A percentile compares a stretch with the other conserved stretches of the same genome.
These are phyloP conservation scores for Echria macrotheca DNA, from an alignment of 495 filamentous ascomycete genomes.

Conservation along the genomic window DNA sequence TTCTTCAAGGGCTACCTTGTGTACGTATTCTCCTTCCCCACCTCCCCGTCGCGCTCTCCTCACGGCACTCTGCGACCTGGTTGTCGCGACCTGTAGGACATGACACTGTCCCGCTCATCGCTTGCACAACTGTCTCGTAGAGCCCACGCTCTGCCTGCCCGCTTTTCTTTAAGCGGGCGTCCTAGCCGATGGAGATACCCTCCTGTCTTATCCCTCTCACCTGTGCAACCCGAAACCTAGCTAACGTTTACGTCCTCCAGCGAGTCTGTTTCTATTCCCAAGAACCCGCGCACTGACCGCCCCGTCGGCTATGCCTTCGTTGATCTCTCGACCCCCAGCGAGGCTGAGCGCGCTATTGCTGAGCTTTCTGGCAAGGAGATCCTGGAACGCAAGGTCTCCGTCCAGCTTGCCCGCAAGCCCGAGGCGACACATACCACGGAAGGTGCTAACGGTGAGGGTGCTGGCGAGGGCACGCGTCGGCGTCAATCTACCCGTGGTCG, in stretches of 20 bases:
- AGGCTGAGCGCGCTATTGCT: constrained; percentile 89
- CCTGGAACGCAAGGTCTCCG: constrained; percentile 95
- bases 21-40: constrained; percentile 52
- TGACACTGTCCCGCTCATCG: background rate
- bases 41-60: constrained; percentile 3
- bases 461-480: constrained; percentile 72
- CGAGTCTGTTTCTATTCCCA: constrained; percentile 96
- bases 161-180: no score
- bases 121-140: background rate
- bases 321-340: constrained; percentile 85
- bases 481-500: constrained; percentile 65
- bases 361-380: constrained; percentile 96
- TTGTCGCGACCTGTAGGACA: background rate
- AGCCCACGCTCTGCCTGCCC: no score
- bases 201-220: no score
- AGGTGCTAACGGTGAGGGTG: constrained; percentile 58
- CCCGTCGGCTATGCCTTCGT: constrained; percentile 99
- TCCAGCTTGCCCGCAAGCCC: constrained; percentile 96
- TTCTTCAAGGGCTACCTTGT: constrained; percentile 98
- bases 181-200: no score
- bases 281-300: constrained; percentile 96
- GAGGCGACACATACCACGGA: constrained; percentile 77
- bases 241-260: constrained; percentile 43
- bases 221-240: background rate
- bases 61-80: background rate